A percentile compares a stretch with the other conserved stretches of the same genome.
Evolutionary conservation across 495 filamentous ascomycete genomes (phyloP).

Genomic region (Talaromyces proteolyticus): DNA sequence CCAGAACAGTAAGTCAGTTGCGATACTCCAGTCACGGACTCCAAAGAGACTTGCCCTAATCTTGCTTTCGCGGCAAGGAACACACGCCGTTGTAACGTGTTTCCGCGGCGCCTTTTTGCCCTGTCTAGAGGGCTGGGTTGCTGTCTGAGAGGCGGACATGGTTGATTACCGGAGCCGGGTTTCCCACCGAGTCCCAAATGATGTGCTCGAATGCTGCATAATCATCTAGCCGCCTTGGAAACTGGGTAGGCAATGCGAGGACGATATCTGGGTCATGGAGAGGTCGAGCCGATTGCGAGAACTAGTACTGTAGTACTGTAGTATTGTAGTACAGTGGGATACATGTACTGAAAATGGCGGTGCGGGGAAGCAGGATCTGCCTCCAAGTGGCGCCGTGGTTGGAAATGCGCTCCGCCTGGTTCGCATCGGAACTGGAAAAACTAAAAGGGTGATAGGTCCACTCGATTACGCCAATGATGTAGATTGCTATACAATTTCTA

Average conservation of each 20-base stretch:
- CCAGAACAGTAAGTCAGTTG: neutral
- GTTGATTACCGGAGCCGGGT: neutral
- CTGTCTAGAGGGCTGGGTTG: conserved; percentile 15
- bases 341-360: no score
- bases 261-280: neutral
- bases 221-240: neutral
- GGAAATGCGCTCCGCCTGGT: neutral
- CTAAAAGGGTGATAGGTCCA: neutral
- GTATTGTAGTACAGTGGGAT: no score
- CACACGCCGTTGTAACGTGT: conserved; percentile 44
- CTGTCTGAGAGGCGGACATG: neutral
- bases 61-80: conserved; percentile 45
- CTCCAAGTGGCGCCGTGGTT: no score
- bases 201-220: neutral
- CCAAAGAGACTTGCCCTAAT: conserved; percentile 26
- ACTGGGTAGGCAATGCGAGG: neutral
- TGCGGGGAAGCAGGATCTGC: neutral
- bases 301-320: no score
- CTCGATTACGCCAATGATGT: no score
- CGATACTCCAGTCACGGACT: conserved; percentile 3
- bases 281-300: neutral
- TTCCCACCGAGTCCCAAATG: neutral
- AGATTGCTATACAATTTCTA: no score
- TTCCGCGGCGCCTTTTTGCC: conserved; percentile 32
- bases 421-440: neutral